Percentiles rank a stretch among this genome's conserved stretches.
Conservation (phyloP, 1,284 basidiomycete species). For the Caloboletus firmus region DNA sequence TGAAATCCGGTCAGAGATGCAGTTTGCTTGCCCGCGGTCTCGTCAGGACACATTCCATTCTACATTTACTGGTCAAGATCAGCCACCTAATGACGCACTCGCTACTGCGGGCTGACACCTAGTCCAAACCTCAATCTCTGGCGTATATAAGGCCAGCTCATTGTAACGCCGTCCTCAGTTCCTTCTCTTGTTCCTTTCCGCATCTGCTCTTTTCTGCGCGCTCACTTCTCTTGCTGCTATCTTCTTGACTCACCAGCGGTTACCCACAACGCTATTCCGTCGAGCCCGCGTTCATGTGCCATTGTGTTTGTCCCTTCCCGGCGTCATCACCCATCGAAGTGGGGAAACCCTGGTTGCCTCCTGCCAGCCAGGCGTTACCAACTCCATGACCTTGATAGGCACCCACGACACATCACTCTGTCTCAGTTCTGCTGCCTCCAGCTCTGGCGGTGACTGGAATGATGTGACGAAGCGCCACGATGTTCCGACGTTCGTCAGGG, state of each 20-base stretch:
- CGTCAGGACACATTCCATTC: background rate
- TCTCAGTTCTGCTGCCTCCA: background rate
- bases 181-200: background rate
- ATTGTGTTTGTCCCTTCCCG: background rate
- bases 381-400: background rate
- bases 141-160: background rate
- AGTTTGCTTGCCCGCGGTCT: too few relatives aligned
- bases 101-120: background rate
- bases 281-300: background rate
- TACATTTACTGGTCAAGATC: background rate
- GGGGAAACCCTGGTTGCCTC: background rate
- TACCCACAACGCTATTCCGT: background rate
- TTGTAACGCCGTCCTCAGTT: background rate
- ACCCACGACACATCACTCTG: background rate
- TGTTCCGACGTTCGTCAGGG: background rate
- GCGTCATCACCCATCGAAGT: background rate
- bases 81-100: background rate
- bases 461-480: background rate
- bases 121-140: conserved; percentile 7
- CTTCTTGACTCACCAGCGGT: background rate
- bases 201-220: background rate
- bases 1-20: too few relatives aligned
- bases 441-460: background rate
- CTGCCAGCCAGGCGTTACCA: too few relatives aligned
- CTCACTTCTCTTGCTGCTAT: background rate